Conservation (phyloP, 2,329 filamentous ascomycete species). For the Talaromyces funiculosus region DNA sequence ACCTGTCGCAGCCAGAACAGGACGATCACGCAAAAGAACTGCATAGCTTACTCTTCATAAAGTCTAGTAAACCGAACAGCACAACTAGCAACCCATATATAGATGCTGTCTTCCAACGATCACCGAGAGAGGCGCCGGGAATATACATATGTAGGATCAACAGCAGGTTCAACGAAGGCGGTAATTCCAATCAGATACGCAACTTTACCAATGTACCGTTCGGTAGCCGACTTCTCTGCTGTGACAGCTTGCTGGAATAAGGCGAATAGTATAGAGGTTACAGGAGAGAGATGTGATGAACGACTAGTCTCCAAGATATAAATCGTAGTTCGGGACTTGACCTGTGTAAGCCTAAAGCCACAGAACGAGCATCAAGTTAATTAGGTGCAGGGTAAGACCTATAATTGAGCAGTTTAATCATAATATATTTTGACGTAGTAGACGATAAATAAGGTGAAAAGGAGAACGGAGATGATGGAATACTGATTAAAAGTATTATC, state of each 20-base stretch:
- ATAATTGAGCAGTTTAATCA: not conserved
- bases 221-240: not conserved
- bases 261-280: not conserved
- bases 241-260: not conserved
- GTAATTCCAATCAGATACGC: not conserved
- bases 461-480: no score
- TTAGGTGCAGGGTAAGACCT: not conserved
- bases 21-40: no score
- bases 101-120: not conserved
- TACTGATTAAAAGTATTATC: no score
- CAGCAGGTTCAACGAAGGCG: slow-evolving; percentile 2
- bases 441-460: no score
- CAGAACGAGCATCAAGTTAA: not conserved
- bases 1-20: no score
- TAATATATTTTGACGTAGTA: no score
- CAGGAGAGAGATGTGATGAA: not conserved
- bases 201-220: slow-evolving; percentile 1
- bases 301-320: no score
- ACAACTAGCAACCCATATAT: not conserved
- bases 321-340: no score
- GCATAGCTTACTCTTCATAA: not conserved
- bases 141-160: slow-evolving; percentile 7
- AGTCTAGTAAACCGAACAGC: not conserved
- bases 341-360: not conserved
- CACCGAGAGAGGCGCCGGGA: not conserved